Conservation (phyloP, 1,284 basidiomycete genomes). For the Marasmius tenuissimus region DNA sequence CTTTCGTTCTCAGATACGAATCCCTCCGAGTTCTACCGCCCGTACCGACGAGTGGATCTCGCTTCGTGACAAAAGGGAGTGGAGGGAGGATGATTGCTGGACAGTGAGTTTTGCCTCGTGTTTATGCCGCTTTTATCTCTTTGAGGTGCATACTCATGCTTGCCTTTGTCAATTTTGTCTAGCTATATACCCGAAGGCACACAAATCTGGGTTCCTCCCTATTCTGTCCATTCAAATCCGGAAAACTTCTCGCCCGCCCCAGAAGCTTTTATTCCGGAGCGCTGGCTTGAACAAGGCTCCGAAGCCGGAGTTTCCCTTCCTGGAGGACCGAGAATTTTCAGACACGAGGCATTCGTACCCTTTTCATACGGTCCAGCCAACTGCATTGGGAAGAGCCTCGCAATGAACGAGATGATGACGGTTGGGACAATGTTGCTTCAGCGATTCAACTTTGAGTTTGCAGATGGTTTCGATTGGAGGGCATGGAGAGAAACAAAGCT, state of each 20-base stretch:
- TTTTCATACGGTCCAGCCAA: conserved; percentile 30
- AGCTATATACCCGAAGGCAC: not conserved
- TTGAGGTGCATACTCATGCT: not conserved
- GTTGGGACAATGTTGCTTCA: conserved; percentile 22
- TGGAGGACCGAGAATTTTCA: not conserved
- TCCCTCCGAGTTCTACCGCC: not conserved
- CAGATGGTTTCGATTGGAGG: conserved; percentile 14
- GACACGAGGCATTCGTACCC: conserved; percentile 26
- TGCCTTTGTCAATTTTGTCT: not conserved
- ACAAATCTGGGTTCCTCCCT: not conserved
- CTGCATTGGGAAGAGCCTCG: conserved; percentile 29
- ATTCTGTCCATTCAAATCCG: not conserved
- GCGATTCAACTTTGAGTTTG: conserved; percentile 21
- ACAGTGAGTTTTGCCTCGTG: not conserved
- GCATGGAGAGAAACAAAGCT: conserved; percentile 10
- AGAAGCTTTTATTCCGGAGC: not conserved
- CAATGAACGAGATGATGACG: conserved; percentile 26
- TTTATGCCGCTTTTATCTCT: not conserved
- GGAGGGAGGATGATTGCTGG: not conserved
- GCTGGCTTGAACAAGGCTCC: not conserved
- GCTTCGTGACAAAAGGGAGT: not conserved
- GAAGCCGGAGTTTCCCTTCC: not conserved
- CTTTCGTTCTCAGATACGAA: not conserved
- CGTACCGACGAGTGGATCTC: not conserved
- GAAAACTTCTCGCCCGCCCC: not conserved